These are phyloP conservation scores for Exophiala lecanii-corni DNA, from an alignment of 2,329 filamentous ascomycete genomes.

Conservation along the genomic window DNA sequence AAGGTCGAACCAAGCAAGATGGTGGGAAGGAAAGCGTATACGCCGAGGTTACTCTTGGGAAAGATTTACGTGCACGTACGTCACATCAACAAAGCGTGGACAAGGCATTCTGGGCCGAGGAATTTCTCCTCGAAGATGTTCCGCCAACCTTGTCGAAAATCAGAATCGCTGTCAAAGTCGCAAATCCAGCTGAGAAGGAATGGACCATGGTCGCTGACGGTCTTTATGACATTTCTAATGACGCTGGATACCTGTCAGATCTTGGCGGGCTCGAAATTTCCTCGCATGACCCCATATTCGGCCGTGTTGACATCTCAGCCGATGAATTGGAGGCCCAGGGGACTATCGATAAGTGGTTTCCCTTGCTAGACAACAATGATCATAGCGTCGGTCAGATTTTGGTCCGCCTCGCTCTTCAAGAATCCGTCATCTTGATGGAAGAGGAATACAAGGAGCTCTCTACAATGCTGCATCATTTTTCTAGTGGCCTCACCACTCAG, in stretches of 20 bases:
- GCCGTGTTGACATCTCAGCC: slow-evolving; percentile 72
- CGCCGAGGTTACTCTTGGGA: slow-evolving; percentile 45
- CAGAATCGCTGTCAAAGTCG: slow-evolving; percentile 43
- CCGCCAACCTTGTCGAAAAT: slow-evolving; percentile 45
- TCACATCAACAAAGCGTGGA: slow-evolving; percentile 43
- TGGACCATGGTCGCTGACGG: slow-evolving; percentile 46
- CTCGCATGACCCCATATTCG: slow-evolving; percentile 43
- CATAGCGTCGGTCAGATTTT: slow-evolving; percentile 78
- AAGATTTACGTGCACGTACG: slow-evolving; percentile 46
- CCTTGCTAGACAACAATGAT: slow-evolving; percentile 69
- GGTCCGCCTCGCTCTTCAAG: slow-evolving; percentile 76
- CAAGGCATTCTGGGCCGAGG: slow-evolving; percentile 48
- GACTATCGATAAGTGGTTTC: slow-evolving; percentile 84
- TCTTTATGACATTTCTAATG: slow-evolving; percentile 39
- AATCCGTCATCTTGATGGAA: slow-evolving; percentile 81
- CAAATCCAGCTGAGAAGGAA: slow-evolving; percentile 45
- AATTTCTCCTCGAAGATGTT: slow-evolving; percentile 44
- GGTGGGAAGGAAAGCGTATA: slow-evolving; percentile 40
- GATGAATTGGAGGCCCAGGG: slow-evolving; percentile 72
- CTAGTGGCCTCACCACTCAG: slow-evolving; percentile 75
- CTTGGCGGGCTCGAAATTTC: slow-evolving; percentile 45
- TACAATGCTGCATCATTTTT: slow-evolving; percentile 79
- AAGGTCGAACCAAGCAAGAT: slow-evolving; percentile 23
- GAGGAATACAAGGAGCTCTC: slow-evolving; percentile 80
- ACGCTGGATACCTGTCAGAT: slow-evolving; percentile 37